Evolutionary conservation across 2,329 filamentous ascomycete species (phyloP), one percentile per base, ranked within the genome.

Genomic region (Ascocoryne sarcoides): DNA sequence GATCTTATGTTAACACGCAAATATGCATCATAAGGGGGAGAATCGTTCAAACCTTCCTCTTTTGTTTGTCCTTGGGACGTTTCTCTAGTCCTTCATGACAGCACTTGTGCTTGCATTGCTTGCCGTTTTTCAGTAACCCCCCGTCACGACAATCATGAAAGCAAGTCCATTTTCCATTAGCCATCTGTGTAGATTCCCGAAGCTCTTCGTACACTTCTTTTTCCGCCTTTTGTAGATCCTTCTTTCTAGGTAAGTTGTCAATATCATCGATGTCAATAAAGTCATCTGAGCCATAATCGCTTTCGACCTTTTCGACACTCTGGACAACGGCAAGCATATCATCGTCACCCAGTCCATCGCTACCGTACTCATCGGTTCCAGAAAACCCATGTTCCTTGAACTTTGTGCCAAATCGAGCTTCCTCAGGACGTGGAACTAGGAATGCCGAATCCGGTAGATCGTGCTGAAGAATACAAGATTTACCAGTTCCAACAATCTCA

Each of bases 131-230:
- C 1, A 63, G 63, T 16, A 53, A 52, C 2, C 55, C 54, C 2
- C 58, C 60, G 36, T 65, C 64, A n/a, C 55, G 54, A 40, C 84
- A 89, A 14, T 60, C 60, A 54, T 90, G 84, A 43, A 82, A 82
- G 61, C 84, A 90, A 26, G 71, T 70, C 76, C 80, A 89, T 53
- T 72, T 84, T 0, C 83, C 84, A 53, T 84, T 89, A 0, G 67
- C 60, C 45, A 88, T 69, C 50, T 69, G 70, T 1, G 63, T 57
- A 4, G 76, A 69, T 34, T 70, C 58, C 5, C 42, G 17, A 7
- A 26, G 7, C 7, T 39, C 17, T 8, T 48, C 36, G 9, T 29
- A n/a, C 1, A 12, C n/a, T n/a, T 17, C 14, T 14, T 37, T 42
- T n/a, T 29, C 40, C n/a, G 36, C 20, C 5, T 26, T 36, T 15